These are phyloP conservation scores for Pouteria glomerata DNA, from an alignment of 148 eudicot genomes.

Conservation along the genomic window DNA sequence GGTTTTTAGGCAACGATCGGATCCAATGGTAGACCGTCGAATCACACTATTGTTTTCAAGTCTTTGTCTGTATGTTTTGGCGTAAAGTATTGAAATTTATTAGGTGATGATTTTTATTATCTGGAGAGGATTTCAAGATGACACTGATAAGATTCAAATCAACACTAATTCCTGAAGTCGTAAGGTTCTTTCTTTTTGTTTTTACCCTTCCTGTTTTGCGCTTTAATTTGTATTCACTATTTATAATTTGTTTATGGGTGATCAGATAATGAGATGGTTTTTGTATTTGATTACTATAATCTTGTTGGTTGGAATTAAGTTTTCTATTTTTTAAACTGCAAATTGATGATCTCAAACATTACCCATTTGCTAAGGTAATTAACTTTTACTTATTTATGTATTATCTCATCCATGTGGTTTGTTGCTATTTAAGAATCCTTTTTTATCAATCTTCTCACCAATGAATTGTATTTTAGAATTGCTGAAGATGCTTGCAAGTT, in stretches of 20 bases:
- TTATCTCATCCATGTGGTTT: too few species aligned
- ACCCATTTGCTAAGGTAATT: too few species aligned
- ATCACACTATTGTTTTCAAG: slow-evolving; percentile 93
- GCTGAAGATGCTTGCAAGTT: too few species aligned
- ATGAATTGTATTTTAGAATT: too few species aligned
- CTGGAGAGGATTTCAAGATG: slow-evolving; percentile 64
- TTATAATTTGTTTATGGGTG: not conserved
- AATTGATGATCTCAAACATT: too few species aligned
- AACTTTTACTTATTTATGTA: too few species aligned
- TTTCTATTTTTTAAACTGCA: too few species aligned
- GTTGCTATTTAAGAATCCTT: too few species aligned
- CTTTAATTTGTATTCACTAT: not conserved
- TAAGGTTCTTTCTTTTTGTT: slow-evolving; percentile 42
- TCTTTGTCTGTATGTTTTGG: slow-evolving; percentile 5
- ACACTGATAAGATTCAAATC: slow-evolving; percentile 64
- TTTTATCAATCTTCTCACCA: not conserved
- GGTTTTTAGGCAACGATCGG: slow-evolving; percentile 11
- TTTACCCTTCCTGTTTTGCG: not conserved
- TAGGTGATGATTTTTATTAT: not conserved
- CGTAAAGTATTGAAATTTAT: not conserved
- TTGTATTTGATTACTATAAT: too few species aligned
- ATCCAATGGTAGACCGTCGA: slow-evolving; percentile 37
- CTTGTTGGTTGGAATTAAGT: too few species aligned
- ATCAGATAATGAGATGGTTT: too few species aligned
- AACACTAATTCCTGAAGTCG: slow-evolving; percentile 64